Percentiles rank a stretch among this genome's conserved stretches.
Evolutionary conservation across 345 rosid species (phyloP).

Genomic region (Theobroma cacao): DNA sequence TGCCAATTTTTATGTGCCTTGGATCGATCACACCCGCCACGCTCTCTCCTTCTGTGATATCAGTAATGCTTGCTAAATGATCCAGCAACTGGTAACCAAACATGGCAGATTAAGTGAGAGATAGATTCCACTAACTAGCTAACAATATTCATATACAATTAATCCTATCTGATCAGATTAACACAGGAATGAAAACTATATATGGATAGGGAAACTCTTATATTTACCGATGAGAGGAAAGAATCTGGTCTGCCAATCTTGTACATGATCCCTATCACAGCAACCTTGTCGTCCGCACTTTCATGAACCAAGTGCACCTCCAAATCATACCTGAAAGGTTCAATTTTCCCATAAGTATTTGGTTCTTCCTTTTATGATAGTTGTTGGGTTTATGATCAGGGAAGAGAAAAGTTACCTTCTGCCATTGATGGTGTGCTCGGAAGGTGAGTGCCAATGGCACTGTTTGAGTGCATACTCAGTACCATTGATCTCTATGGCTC

Average conservation of each 20-base stretch:
- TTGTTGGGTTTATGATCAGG: not conserved
- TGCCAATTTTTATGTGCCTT: slow-evolving; percentile 42
- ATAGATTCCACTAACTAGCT: not conserved
- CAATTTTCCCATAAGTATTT: not conserved
- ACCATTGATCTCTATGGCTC: slow-evolving; percentile 38
- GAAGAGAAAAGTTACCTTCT: slow-evolving; percentile 22
- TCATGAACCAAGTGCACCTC: slow-evolving; percentile 85
- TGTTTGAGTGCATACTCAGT: slow-evolving; percentile 38
- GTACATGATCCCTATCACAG: slow-evolving; percentile 75
- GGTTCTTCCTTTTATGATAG: not conserved
- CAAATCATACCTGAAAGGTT: slow-evolving; percentile 43
- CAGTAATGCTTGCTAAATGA: slow-evolving; percentile 33
- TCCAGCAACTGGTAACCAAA: slow-evolving; percentile 35
- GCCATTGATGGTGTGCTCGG: slow-evolving; percentile 56
- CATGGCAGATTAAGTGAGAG: not conserved
- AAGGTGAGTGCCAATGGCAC: slow-evolving; percentile 63
- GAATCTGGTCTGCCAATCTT: slow-evolving; percentile 63
- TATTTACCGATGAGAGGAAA: slow-evolving; percentile 53
- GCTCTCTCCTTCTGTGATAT: slow-evolving; percentile 22
- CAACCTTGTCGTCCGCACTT: slow-evolving; percentile 47
- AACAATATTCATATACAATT: too few relatives aligned
- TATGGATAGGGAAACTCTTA: not conserved
- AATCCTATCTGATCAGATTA: not conserved
- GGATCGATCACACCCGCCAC: slow-evolving; percentile 54
- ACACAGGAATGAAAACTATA: not conserved